Evolutionary conservation across 2,329 filamentous ascomycete species (phyloP), one percentile per base, ranked within the genome.

Genomic region (Xylariomycetidae sp.): DNA sequence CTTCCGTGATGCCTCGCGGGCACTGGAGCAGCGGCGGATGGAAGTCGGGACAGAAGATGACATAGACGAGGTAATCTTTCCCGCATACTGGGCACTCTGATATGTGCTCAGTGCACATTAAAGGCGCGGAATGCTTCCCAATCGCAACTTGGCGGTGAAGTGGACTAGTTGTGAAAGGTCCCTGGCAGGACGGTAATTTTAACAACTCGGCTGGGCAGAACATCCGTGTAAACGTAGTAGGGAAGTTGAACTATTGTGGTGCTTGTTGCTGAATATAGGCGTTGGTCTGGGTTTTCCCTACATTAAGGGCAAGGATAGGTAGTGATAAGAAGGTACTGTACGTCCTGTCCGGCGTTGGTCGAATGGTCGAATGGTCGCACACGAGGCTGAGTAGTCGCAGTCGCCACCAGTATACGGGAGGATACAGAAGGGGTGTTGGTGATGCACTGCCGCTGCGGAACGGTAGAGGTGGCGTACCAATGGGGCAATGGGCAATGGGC

Each of bases 31-130:
- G 46, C 18, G 71, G 70, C 24, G 69, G 70, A 44, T 67, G 69
- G 42, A 66, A 72, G 30, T 62, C 49, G 43, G 58, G 58, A 49
- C 74, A 78, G 47, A 77, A 75, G 47, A 67, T 62, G 59, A 77
- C 67, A 61, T 69, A 76, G 51, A 74, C 55, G 48, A 77, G 63
- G 54, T 76, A 76, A 46, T 65, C 60, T 59, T 73, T 76, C 63
- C 72, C 65, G 64, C 73, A 77, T 50, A 71, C 72, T 62, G 67
- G 68, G 65, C 74, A 77, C 54, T 65, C 59, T 51, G 68, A 67
- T 47, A 60, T 66, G 59, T 75, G 59, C 68, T 74, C 70, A 56
- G 59, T 67, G 65, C 74, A 77, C 73, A 77, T 77, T 67, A 74
- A 75, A 62, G 35, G 36, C 34, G 35, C 36, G 34, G 37, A 37